Evolutionary conservation across 345 rosid species (phyloP), one percentile per base, ranked within the genome.

Genomic region (Geranium brycei): DNA sequence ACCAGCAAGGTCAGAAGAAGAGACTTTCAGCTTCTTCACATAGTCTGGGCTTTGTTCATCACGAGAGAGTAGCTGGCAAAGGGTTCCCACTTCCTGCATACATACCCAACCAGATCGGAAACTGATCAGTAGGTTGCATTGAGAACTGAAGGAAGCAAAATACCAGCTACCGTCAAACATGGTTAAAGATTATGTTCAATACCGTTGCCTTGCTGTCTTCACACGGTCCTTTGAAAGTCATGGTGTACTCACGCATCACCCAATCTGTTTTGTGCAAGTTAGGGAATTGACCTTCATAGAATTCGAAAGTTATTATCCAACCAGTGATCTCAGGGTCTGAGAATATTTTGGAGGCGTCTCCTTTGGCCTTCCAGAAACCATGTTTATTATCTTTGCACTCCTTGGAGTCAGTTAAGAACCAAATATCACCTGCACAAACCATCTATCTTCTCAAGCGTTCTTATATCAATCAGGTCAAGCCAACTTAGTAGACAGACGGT

Each of bases 331-430:
- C 7, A 47, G 80, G 62, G 57, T 73, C 62, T 13, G 80, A 73
- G 64, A 75, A 77, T 18, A 75, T 64, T 61, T 73, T 70, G 31
- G 64, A 61, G 18, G 75, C 71, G 64, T 82, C 77, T 60, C 68
- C 83, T 64, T 67, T 77, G 32, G 67, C 69, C 66, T 69, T 79
- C 86, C 86, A 79, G 60, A 23, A n/a, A 47, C 82, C 80, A 67
- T 28, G 19, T 59, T 69, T 63, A n/a, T 31, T 32, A 56, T 19
- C 19, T 57, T 19, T 64, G 13, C 62, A 63, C 61, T 68, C 77
- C 55, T 69, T 62, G 12, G 76, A 59, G 64, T 7, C 17, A 53
- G 75, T 18, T 17, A 79, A 70, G 78, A 67, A 82, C 83, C 86
- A 82, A 23, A 67, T 14, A 17, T 53, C 66, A 2, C 16, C 83